Evolutionary conservation across 2,329 filamentous ascomycete genomes (phyloP).

Genomic region (Grosmannia huntii): DNA sequence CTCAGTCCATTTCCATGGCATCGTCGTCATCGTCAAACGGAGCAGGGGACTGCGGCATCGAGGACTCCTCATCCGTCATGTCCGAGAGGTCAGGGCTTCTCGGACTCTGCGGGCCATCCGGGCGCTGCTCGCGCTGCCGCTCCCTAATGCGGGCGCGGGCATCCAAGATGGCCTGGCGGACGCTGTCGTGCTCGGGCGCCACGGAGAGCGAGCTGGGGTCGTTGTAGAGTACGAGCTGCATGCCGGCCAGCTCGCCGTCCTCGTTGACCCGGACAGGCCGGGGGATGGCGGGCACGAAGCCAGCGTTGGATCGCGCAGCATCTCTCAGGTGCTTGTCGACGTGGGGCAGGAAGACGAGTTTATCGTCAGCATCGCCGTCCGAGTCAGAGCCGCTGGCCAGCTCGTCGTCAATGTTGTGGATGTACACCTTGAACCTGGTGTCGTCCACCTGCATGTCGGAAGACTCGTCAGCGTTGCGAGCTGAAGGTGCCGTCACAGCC

Average conservation of each 20-base stretch:
- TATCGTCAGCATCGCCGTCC: slow-evolving; percentile 13
- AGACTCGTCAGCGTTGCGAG: slow-evolving; percentile 30
- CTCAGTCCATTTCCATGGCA: slow-evolving; percentile 53
- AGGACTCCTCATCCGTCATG: neutral
- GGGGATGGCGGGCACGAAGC: slow-evolving; percentile 5
- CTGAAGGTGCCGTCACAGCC: too few relatives aligned
- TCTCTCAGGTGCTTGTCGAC: slow-evolving; percentile 68
- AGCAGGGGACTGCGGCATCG: too few relatives aligned
- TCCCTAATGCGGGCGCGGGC: slow-evolving; percentile 56
- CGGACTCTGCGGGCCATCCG: slow-evolving; percentile 9
- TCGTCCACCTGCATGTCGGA: slow-evolving; percentile 69
- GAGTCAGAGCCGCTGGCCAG: slow-evolving; percentile 50
- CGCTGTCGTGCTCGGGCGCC: slow-evolving; percentile 60
- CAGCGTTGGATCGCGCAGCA: slow-evolving; percentile 29
- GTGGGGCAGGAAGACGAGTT: slow-evolving; percentile 69
- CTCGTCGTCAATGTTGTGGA: slow-evolving; percentile 82
- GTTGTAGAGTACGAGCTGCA: slow-evolving; percentile 74
- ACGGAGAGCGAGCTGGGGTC: slow-evolving; percentile 67
- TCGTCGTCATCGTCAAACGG: slow-evolving; percentile 29
- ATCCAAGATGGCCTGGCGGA: slow-evolving; percentile 75
- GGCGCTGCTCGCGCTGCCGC: slow-evolving; percentile 30
- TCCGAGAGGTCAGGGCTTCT: neutral
- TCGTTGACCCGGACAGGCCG: slow-evolving; percentile 45
- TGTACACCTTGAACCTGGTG: slow-evolving; percentile 76
- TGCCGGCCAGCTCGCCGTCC: slow-evolving; percentile 42